Conservation (phyloP, 768 basidiomycete species). For the Leucosporidium creatinivorum region DNA sequence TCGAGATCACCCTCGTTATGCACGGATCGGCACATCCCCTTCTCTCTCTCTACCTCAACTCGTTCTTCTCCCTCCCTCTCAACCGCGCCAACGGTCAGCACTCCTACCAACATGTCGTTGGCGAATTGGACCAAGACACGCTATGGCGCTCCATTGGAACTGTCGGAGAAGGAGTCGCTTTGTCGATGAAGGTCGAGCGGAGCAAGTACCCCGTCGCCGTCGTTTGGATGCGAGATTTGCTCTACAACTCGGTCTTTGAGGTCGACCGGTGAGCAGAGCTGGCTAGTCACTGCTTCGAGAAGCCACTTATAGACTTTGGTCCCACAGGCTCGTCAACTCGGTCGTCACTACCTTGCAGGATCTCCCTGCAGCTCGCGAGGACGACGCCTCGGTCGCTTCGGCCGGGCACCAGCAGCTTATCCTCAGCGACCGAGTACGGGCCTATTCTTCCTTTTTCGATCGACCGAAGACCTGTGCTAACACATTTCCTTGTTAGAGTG, state of each 20-base stretch:
- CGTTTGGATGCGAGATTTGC: conserved; percentile 73
- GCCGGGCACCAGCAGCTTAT: too few relatives aligned
- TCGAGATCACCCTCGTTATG: conserved; percentile 66
- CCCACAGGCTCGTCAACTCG: conserved; percentile 64
- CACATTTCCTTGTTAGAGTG: too few relatives aligned
- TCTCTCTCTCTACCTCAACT: conserved; percentile 63
- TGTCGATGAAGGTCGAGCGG: conserved; percentile 78
- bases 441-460: too few relatives aligned
- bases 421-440: too few relatives aligned
- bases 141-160: conserved; percentile 71
- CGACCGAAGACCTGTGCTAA: too few relatives aligned
- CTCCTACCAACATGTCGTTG: conserved; percentile 84
- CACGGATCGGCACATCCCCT: conserved; percentile 57
- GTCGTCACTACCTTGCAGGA: conserved; percentile 83
- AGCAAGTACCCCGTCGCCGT: conserved; percentile 71
- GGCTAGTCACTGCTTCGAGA: too few relatives aligned
- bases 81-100: conserved; percentile 58
- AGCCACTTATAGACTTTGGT: too few relatives aligned
- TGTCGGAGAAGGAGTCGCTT: conserved; percentile 65
- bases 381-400: too few relatives aligned
- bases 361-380: conserved; percentile 55
- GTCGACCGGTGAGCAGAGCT: conserved; percentile 56
- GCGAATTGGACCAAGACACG: conserved; percentile 81
- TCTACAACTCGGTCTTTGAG: conserved; percentile 70
- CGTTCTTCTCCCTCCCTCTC: conserved; percentile 86